A percentile compares a stretch with the other conserved stretches of the same genome.
phyloP scores from a whole-genome alignment of 176 grass and related monocot species.

The Cenchrus americanus region DNA sequence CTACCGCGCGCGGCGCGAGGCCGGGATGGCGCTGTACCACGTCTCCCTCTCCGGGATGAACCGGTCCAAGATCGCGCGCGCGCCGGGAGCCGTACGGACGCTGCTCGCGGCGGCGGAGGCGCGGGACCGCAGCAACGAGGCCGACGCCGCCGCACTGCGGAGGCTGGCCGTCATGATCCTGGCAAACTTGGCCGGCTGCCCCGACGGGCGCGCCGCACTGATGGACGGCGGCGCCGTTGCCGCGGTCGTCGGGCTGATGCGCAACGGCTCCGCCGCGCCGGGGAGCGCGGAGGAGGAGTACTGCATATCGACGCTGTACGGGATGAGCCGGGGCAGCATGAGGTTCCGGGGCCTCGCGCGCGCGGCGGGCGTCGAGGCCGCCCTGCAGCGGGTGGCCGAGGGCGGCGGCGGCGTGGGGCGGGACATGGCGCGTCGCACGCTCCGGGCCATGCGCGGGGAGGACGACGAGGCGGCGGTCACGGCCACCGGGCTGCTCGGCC shows the following conservation, averaged over 20 bases:
- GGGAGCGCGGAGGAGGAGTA: constrained; percentile 67
- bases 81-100: constrained; percentile 59
- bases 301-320: constrained; percentile 62
- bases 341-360: constrained; percentile 81
- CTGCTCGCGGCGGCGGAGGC: constrained; percentile 53
- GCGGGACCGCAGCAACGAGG: constrained; percentile 24
- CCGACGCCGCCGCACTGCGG: constrained; percentile 49
- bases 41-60: constrained; percentile 79
- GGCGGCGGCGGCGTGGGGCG: constrained; percentile 43
- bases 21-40: constrained; percentile 87
- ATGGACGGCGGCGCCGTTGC: constrained; percentile 83
- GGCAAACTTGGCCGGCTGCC: constrained; percentile 63
- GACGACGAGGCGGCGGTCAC: constrained; percentile 41
- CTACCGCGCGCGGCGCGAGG: constrained; percentile 67
- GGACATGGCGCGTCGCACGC: constrained; percentile 70
- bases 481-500: not conserved
- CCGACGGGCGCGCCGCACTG: constrained; percentile 64
- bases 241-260: constrained; percentile 54
- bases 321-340: constrained; percentile 75
- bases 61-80: constrained; percentile 73
- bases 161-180: constrained; percentile 76
- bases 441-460: constrained; percentile 73
- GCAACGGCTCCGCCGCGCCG: constrained; percentile 5
- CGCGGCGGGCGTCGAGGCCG: constrained; percentile 61
- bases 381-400: constrained; percentile 56